These are phyloP conservation scores for Mrakia blollopis DNA, from an alignment of 768 basidiomycete genomes.

Conservation along the genomic window DNA sequence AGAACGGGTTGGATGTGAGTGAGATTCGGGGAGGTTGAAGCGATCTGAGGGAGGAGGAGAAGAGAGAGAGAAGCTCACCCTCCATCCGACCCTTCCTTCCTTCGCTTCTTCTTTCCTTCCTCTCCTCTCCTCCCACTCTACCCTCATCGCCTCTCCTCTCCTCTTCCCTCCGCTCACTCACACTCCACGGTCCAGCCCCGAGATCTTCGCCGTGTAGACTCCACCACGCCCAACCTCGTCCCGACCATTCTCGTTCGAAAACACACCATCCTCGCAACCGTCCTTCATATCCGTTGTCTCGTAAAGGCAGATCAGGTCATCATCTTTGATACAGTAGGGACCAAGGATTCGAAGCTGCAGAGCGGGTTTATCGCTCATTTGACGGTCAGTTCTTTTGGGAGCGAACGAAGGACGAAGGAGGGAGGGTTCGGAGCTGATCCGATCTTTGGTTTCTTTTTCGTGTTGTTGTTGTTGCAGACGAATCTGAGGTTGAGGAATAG, in stretches of 20 bases:
- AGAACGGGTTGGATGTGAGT: constrained; percentile 84
- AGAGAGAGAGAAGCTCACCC: background rate
- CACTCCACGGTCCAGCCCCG: constrained; percentile 57
- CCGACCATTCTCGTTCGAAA: constrained; percentile 87
- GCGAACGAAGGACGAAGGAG: too few species aligned
- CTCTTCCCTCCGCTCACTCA: constrained; percentile 16
- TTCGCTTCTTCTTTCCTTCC: background rate
- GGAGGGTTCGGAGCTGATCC: background rate
- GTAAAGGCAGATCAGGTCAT: constrained; percentile 89
- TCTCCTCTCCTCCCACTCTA: background rate
- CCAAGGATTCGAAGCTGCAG: constrained; percentile 75
- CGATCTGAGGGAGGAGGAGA: too few species aligned
- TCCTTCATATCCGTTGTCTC: constrained; percentile 88
- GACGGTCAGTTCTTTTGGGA: constrained; percentile 52
- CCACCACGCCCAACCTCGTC: constrained; percentile 84
- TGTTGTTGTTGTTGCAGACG: background rate
- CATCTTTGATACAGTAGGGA: constrained; percentile 87
- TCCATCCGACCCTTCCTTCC: constrained; percentile 23
- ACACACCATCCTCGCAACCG: constrained; percentile 85
- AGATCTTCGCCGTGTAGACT: constrained; percentile 95
- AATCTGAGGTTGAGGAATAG: constrained; percentile 24
- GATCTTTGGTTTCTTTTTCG: background rate
- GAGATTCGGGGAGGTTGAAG: constrained; percentile 7
- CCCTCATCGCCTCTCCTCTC: background rate
- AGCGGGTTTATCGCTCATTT: constrained; percentile 83